phyloP scores from a whole-genome alignment of 352 stramenopile species.

The Pythium pyrilobum region DNA sequence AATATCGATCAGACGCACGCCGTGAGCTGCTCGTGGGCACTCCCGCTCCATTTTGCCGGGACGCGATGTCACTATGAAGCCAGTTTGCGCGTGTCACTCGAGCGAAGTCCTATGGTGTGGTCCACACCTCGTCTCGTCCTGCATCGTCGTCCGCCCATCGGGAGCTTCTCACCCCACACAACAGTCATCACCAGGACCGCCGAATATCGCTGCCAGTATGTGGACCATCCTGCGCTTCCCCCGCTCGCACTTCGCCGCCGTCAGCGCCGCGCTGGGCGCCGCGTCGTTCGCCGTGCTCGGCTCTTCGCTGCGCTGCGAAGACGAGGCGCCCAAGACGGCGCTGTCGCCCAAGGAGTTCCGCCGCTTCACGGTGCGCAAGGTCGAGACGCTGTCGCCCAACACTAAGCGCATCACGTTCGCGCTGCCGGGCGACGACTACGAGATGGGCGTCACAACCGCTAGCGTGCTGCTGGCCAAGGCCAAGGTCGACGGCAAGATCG shows the following conservation, averaged over 20 bases:
- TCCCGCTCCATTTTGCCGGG: neutral
- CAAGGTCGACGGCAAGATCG: constrained; percentile 65
- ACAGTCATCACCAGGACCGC: neutral
- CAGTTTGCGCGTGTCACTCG: constrained; percentile 1
- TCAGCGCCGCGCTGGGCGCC: constrained; percentile 1
- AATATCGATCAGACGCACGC: too few relatives aligned
- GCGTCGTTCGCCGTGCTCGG: constrained; percentile 11
- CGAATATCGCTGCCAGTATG: constrained; percentile 10
- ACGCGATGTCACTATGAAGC: neutral
- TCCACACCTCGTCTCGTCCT: constrained; percentile 14
- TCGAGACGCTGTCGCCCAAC: constrained; percentile 70
- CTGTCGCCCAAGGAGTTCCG: constrained; percentile 62
- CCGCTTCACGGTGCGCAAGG: constrained; percentile 65
- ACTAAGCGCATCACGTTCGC: constrained; percentile 77
- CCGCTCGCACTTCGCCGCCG: constrained; percentile 2
- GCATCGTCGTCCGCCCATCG: constrained; percentile 15
- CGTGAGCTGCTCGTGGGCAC: too few relatives aligned
- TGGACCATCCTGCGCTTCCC: constrained; percentile 22
- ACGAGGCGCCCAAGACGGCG: constrained; percentile 31
- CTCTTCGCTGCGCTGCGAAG: constrained; percentile 17
- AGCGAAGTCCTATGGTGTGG: neutral
- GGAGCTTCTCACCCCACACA: constrained; percentile 4
- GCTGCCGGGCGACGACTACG: constrained; percentile 45
- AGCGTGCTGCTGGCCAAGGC: constrained; percentile 56
- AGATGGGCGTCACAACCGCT: constrained; percentile 57